These are phyloP conservation scores for Blastobotrys apis DNA, from an alignment of 1,139 yeast species.

Conservation along the genomic window DNA sequence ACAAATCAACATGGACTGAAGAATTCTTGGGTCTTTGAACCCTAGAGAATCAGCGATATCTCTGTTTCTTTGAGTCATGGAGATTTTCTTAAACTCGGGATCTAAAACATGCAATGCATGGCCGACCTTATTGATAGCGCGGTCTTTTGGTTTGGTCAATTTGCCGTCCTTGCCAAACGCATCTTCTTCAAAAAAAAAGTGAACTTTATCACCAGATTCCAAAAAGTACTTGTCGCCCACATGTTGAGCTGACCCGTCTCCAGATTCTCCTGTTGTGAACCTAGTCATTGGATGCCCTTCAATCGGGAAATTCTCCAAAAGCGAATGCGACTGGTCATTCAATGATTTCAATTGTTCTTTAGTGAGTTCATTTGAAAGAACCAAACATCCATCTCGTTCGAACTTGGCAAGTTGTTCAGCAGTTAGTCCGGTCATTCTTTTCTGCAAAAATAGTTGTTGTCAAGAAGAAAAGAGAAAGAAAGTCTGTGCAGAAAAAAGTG, in stretches of 20 bases:
- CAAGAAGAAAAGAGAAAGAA: not conserved
- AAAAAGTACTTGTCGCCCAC: constrained; percentile 73
- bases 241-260: constrained; percentile 47
- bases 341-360: constrained; percentile 41
- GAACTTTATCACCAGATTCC: constrained; percentile 63
- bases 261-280: constrained; percentile 56
- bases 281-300: constrained; percentile 64
- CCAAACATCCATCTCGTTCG: constrained; percentile 57
- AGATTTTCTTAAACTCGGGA: constrained; percentile 44
- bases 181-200: constrained; percentile 68
- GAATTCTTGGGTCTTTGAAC: constrained; percentile 61
- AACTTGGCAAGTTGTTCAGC: constrained; percentile 38
- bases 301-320: constrained; percentile 51
- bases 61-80: constrained; percentile 50
- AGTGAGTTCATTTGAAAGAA: constrained; percentile 52
- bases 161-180: constrained; percentile 51
- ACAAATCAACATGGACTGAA: constrained; percentile 77
- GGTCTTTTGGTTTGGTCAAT: constrained; percentile 49
- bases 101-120: constrained; percentile 67
- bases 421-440: constrained; percentile 27
- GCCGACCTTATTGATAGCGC: constrained; percentile 72
- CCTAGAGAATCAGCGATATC: constrained; percentile 51
- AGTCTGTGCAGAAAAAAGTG: not conserved
- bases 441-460: too few species aligned
- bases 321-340: constrained; percentile 42